Evolutionary conservation across 352 stramenopile genomes (phyloP), one percentile per base, ranked within the genome.

Genomic region (Plasmopara viticola): DNA sequence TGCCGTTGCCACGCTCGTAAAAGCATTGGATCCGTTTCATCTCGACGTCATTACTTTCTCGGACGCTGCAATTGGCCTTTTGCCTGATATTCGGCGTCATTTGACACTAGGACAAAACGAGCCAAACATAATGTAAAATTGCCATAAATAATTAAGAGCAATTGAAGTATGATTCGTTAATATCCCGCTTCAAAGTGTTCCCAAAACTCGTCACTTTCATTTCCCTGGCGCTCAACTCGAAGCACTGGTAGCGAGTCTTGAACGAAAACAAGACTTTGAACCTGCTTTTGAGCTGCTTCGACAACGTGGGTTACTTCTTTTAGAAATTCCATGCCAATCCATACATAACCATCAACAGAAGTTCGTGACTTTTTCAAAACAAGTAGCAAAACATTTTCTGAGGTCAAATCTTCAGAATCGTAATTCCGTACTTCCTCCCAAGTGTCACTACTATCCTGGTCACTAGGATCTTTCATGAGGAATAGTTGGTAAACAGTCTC

Each of bases 371-470:
- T 51, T 0, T 52, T 7, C 0, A 39, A 62, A 37, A 40, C 58
- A 12, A 87, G 57, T 46, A 87, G 15, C n/a, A 79, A 71, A 4
- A 54, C 60, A 25, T 56, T 56, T 5, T 54, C 53, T 9, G 58
- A 14, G 6, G 55, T 70, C 12, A 87, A 48, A 37, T 87, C 77
- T 37, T 87, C 66, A 0, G 74, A 81, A 47, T 84, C 70, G 38
- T 87, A 87, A 13, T 84, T 68, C n/a, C 55, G 70, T 39, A 87
- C 10, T 20, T 58, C 57, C 10, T 84, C 77, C 77, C 77, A 87
- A n/a, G 29, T 31, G 4, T 44, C 44, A 9, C 48, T 51, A 5
- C 25, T 35, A 25, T 25, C 43, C 9, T 53, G 47, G 10, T 59
- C 42, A 4, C 17, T 25, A 1, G 64, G 31, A 9, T 18, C 20